These are phyloP conservation scores for Russula griseocarnosa DNA, from an alignment of 768 basidiomycete species.

Conservation along the genomic window DNA sequence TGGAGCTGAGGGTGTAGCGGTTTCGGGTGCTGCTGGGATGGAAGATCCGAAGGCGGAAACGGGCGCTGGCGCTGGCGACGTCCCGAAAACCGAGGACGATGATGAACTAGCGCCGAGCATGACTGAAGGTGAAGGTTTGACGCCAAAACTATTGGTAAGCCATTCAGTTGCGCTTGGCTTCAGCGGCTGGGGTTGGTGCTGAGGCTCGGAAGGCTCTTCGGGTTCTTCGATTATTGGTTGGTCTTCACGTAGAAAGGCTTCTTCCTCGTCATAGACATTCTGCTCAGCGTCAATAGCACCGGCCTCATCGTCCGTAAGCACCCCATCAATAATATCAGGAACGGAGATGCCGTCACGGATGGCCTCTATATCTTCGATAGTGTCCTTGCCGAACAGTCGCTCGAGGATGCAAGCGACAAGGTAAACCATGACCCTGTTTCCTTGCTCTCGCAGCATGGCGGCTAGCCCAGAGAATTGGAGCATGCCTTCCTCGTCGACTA, in stretches of 20 bases:
- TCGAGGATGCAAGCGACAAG: constrained; percentile 88
- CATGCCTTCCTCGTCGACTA: constrained; percentile 66
- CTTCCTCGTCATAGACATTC: constrained; percentile 29
- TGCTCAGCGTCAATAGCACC: constrained; percentile 25
- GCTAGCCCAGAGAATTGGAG: constrained; percentile 62
- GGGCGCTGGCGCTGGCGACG: constrained; percentile 1
- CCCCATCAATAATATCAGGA: constrained; percentile 67
- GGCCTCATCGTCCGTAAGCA: constrained; percentile 32
- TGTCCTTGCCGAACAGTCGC: constrained; percentile 76
- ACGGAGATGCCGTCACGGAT: constrained; percentile 55
- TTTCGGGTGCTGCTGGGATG: constrained; percentile 24
- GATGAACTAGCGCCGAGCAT: constrained; percentile 24
- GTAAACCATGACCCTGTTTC: constrained; percentile 69
- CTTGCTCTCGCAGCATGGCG: constrained; percentile 57
- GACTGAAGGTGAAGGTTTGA: constrained; percentile 30
- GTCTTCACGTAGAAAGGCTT: constrained; percentile 24
- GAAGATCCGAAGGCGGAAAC: constrained; percentile 19
- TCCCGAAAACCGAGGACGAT: constrained; percentile 30
- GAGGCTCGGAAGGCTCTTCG: constrained; percentile 14
- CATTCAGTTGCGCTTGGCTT: constrained; percentile 36
- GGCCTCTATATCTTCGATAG: constrained; percentile 69
- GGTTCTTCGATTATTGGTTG: constrained; percentile 14
- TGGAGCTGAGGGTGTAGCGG: constrained; percentile 8
- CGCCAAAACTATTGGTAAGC: constrained; percentile 36
- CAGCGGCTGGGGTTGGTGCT: constrained; percentile 24